Evolutionary conservation across 371 early-diverging fungal genomes (phyloP).

Genomic region (Syncephalastrum monosporum): DNA sequence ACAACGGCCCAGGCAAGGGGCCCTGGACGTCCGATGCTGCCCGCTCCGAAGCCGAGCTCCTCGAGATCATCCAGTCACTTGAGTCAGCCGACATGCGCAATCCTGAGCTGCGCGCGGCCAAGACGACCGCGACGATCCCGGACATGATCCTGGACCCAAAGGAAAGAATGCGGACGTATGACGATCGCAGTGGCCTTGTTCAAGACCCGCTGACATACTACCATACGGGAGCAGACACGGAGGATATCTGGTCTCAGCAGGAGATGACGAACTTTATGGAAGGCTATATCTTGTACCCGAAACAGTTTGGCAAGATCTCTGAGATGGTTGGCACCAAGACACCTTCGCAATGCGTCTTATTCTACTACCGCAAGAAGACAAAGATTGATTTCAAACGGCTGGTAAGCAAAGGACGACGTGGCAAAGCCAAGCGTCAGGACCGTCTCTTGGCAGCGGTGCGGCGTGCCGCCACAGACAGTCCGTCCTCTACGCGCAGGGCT

Average conservation of each 20-base stretch:
- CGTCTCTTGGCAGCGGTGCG: slow-evolving; percentile 46
- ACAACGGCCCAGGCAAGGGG: slow-evolving; percentile 31
- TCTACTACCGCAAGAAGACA: slow-evolving; percentile 91
- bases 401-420: slow-evolving; percentile 52
- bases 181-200: slow-evolving; percentile 65
- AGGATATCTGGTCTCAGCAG: slow-evolving; percentile 76
- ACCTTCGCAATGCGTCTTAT: slow-evolving; percentile 81
- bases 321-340: slow-evolving; percentile 75
- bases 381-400: slow-evolving; percentile 82
- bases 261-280: slow-evolving; percentile 80
- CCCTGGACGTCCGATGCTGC: slow-evolving; percentile 74
- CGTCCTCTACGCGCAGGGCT: slow-evolving; percentile 29
- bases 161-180: slow-evolving; percentile 58
- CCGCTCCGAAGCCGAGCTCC: slow-evolving; percentile 78
- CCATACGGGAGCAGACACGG: slow-evolving; percentile 56
- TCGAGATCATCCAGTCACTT: slow-evolving; percentile 75
- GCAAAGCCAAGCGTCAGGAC: slow-evolving; percentile 44
- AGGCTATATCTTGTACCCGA: slow-evolving; percentile 80
- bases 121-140: slow-evolving; percentile 78
- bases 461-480: slow-evolving; percentile 33
- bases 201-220: slow-evolving; percentile 62
- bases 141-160: slow-evolving; percentile 70
- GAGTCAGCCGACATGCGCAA: slow-evolving; percentile 77
- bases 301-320: slow-evolving; percentile 90
- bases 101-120: slow-evolving; percentile 73